A percentile compares a stretch with the other conserved stretches of the same genome.
phyloP scores from a whole-genome alignment of 345 rosid genomes.

The Viola odorata region DNA sequence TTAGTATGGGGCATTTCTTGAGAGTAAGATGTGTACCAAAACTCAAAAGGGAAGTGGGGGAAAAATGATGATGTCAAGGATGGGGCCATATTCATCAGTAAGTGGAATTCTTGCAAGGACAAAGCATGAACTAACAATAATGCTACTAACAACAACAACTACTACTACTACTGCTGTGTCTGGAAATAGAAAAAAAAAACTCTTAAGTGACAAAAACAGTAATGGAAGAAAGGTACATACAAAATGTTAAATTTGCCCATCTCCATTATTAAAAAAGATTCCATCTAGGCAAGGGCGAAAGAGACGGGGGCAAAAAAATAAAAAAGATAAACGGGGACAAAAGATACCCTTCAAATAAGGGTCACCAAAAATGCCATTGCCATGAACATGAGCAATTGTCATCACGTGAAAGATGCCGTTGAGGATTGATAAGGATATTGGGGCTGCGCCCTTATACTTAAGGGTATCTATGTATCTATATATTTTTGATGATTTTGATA shows the following conservation, averaged over 20 bases:
- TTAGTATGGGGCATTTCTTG: no score
- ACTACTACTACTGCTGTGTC: constrained; percentile 8
- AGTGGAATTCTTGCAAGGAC: constrained; percentile 27
- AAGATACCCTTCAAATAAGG: constrained; percentile 19
- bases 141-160: constrained; percentile 28
- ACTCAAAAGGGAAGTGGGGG: not conserved
- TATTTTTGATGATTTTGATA: no score
- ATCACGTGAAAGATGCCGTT: constrained; percentile 43
- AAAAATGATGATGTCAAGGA: constrained; percentile 16
- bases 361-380: constrained; percentile 8
- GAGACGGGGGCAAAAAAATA: not conserved
- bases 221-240: not conserved
- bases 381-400: constrained; percentile 27
- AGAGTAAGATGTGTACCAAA: constrained; percentile 12
- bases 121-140: constrained; percentile 31
- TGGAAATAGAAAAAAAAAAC: constrained; percentile 18
- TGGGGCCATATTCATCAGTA: constrained; percentile 4
- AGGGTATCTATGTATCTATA: constrained; percentile 7
- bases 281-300: constrained; percentile 9
- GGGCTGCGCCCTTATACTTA: not conserved
- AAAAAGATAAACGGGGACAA: constrained; percentile 10
- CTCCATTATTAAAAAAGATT: constrained; percentile 28
- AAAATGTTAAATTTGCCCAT: not conserved
- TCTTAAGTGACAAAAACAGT: constrained; percentile 16
- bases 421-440: constrained; percentile 19